Conservation (phyloP, 2,329 filamentous ascomycete genomes). For the Colletotrichum sp. region DNA sequence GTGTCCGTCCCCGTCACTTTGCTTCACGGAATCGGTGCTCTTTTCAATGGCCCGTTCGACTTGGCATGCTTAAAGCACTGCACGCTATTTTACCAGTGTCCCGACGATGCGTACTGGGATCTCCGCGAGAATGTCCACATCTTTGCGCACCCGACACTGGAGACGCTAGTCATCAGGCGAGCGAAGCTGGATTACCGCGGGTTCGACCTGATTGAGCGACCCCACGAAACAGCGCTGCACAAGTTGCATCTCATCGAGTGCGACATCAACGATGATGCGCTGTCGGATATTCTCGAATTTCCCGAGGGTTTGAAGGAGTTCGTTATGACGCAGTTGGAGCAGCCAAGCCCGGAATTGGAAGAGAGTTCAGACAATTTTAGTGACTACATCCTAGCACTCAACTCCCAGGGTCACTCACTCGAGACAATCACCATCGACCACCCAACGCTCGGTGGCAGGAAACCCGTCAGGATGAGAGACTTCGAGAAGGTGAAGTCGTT, state of each 20-base stretch:
- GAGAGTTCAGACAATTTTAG: conserved; percentile 52
- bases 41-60: conserved; percentile 57
- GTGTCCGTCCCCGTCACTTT: conserved; percentile 49
- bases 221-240: conserved; percentile 49
- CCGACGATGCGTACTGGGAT: conserved; percentile 52
- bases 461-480: conserved; percentile 47
- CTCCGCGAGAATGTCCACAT: conserved; percentile 57
- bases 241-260: conserved; percentile 53
- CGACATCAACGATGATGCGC: conserved; percentile 51
- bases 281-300: conserved; percentile 43
- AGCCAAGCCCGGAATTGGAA: conserved; percentile 46
- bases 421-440: conserved; percentile 51
- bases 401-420: conserved; percentile 44
- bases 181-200: conserved; percentile 51
- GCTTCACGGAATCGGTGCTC: conserved; percentile 49
- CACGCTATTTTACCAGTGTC: conserved; percentile 51
- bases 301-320: conserved; percentile 51
- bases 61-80: conserved; percentile 52
- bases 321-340: conserved; percentile 48
- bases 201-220: conserved; percentile 53
- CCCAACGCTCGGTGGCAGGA: conserved; percentile 41
- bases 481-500: conserved; percentile 46
- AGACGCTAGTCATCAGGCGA: conserved; percentile 47
- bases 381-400: conserved; percentile 51
- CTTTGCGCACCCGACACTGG: conserved; percentile 53